Percentiles rank a stretch among this genome's conserved stretches.
These are phyloP conservation scores for Exophiala spinifera DNA, from an alignment of 2,329 filamentous ascomycete species.

Conservation along the genomic window DNA sequence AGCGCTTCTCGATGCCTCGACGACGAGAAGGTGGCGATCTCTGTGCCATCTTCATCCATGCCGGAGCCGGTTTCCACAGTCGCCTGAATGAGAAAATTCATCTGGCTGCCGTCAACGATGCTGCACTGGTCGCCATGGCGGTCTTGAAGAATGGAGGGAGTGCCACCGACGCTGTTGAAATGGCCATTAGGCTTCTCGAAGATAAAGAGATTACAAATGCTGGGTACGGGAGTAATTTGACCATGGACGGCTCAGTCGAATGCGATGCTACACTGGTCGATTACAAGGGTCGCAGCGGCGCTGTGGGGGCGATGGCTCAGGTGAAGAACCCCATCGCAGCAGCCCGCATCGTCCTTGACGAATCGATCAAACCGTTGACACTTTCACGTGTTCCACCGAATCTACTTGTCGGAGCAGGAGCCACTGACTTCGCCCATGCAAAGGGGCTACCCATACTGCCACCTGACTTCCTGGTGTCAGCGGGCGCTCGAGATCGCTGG, in stretches of 20 bases:
- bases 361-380: conserved; percentile 71
- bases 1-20: conserved; percentile 32
- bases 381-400: conserved; percentile 89
- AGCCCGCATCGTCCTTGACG: conserved; percentile 77
- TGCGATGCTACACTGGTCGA: conserved; percentile 94
- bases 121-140: conserved; percentile 78
- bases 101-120: conserved; percentile 80
- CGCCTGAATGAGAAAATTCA: conserved; percentile 79
- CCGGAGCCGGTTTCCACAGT: conserved; percentile 92
- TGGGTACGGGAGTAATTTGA: conserved; percentile 91
- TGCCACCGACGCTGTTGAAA: conserved; percentile 85
- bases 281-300: conserved; percentile 84
- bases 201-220: conserved; percentile 96
- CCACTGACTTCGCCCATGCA: conserved; percentile 78
- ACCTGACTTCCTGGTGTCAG: conserved; percentile 75
- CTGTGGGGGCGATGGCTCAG: conserved; percentile 83
- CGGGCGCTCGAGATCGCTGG: conserved; percentile 74
- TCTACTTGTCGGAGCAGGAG: conserved; percentile 80
- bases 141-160: conserved; percentile 74
- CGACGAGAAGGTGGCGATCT: conserved; percentile 43
- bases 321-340: conserved; percentile 90
- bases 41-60: conserved; percentile 89
- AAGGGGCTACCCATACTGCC: conserved; percentile 71
- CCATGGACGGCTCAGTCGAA: conserved; percentile 86
- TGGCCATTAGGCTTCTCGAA: conserved; percentile 81